Base-by-base conservation (phyloP, 306 rosid species). In the Canavalia ensiformis region DNA sequence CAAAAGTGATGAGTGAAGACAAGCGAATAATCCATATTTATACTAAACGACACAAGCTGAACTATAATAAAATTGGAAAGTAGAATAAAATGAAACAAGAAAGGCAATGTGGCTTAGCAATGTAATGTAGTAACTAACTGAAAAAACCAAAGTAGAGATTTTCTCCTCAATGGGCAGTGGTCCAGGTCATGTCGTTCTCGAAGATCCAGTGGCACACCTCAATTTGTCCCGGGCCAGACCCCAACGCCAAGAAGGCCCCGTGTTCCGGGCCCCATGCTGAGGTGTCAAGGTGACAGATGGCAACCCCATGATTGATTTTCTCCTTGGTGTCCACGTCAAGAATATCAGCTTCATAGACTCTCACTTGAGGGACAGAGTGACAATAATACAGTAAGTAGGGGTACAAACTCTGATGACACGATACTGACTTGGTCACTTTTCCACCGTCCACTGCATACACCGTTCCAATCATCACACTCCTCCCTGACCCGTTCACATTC, bases 331-430 rank as follows among this genome's bases (percentile, higher is more conserved):
- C 82, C 42, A 59, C 83, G 37, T 87, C 86, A 41, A 83, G 82
- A 34, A 95, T 89, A 7, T 95, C 97, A 11, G 86, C 96, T 55
- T 86, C 96, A 41, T 95, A 93, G 0, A 91, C 91, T 11, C 96
- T 86, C 57, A 93, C 98, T 42, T 81, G 69, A 0, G 98, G 99
- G 2, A 91, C 97, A 1, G 92, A 89, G 89, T 95, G 99, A 52
- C 99, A 95, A 42, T 95, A 95, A 72, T 93, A 95, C 52, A 95
- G 46, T 55, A 95, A 68, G 74, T 95, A 91, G 10, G 99, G 97
- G 89, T 91, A 95, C 86, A 95, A 34, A 68, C 92, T 91, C 52
- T 91, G 99, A 69, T 95, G 98, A 83, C 99, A 95, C 0, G 99
- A 95, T 0, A 95, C 98, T 0, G 97, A 90, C 45, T 90, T 47